Evolutionary conservation across 148 eudicot genomes (phyloP), one percentile per base, ranked within the genome.

Genomic region (Suaeda aralocaspica): DNA sequence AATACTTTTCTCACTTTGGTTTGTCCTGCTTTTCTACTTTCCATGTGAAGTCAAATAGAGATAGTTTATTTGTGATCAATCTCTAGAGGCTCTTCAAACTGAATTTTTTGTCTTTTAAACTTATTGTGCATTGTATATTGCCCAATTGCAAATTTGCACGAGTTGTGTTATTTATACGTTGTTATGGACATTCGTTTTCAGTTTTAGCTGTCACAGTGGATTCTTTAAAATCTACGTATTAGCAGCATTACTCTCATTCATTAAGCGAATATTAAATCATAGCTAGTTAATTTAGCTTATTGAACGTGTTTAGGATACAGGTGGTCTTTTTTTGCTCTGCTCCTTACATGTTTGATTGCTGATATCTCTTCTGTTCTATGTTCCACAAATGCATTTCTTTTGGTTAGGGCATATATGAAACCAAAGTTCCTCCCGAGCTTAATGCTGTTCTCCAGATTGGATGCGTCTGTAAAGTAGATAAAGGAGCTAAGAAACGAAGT

Each of bases 371-470:
- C 21, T 52, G 46, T 46, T 55, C 68, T 39, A 59, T 62, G 26
- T 59, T 25, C 66, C 10, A 22, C 50, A 44, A 12, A 60, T 69
- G 14, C 59, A 24, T 36, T 60, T 70, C 68, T 7, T 76, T 72
- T 80, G 58, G 72, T 42, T 86, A 93, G 98, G 98, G 98, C 53
- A 89, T 93, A 79, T 93, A 93, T 70, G 98, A 93, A 84, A 87
- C 97, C 50, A 88, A 87, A 67, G 85, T 93, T 72, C 83, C 95
- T 15, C 78, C 76, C 52, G 98, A 90, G 50, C 85, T 86, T 41
- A 89, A 81, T 82, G 91, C 85, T 72, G 78, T 92, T 77, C 89
- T 85, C 60, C 96, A 90, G 84, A 79, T 92, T 64, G 98, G 96
- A 26, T 92, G 96, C 83, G 96, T 92, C 73, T 90, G 98, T 78